Evolutionary conservation across 2,329 filamentous ascomycete genomes (phyloP), one percentile per base, ranked within the genome.

Genomic region (Aaosphaeria arxii): DNA sequence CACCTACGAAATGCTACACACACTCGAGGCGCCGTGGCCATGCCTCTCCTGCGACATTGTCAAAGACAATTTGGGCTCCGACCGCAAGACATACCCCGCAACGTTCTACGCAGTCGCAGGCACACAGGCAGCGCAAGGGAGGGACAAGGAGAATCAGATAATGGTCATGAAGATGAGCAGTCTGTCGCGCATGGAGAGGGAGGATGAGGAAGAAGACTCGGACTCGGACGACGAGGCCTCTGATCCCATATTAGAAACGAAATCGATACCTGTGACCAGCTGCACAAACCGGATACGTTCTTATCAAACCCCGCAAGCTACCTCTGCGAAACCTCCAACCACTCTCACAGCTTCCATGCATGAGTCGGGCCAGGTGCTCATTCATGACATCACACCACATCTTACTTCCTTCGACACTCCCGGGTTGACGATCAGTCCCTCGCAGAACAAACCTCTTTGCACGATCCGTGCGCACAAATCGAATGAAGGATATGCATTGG

Each of bases 1-100:
- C n/a, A 92, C 92, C 5, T 99, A 99, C 76, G 88, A 96, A 70
- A 95, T 99, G 91, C 84, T 99, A 50, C 94, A 99, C 77, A 90
- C 85, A 52, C 82, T 99, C 55, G 94, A 88, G 71, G 91, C 91
- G 6, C 91, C 91, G 1, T 99, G 94, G 94, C 94, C 94, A 3
- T 99, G 94, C 69, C 81, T 99, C 11, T 97, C 92, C 2, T 96
- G 96, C 72, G 94, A 97, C 69, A 87, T 99, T 51, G 74, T 99
- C 53, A 86, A 81, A 61, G 94, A 99, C 73, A 79, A 80, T 45
- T 81, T 99, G 13, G 94, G 94, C 57, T 87, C 96, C 67, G 85
- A 90, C 71, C 87, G 94, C 65, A 95, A 87, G 71, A 85, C 87
- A n/a, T 99, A 95, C 72, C 94, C 94, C 29, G 90, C 91, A 44